Percentiles rank a stretch among this genome's conserved stretches.
phyloP scores from a whole-genome alignment of 441 rosid genomes.

The Eutrema salsugineum region DNA sequence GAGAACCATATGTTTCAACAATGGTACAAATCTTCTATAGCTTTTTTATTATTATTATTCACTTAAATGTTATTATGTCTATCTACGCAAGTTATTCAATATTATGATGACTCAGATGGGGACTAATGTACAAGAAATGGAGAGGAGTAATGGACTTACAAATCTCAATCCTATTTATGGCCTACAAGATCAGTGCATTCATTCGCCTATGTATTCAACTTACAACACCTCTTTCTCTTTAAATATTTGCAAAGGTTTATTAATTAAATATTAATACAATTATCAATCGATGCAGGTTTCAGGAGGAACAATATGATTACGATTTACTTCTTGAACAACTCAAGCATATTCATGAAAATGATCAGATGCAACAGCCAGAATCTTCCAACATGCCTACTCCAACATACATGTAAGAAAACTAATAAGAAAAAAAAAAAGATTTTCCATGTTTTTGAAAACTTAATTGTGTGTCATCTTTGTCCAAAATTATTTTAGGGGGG shows the following conservation, averaged over 20 bases:
- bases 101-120: conserved; percentile 9
- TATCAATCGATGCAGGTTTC: conserved; percentile 14
- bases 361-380: conserved; percentile 10
- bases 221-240: background rate
- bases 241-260: background rate
- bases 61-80: background rate
- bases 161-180: conserved; percentile 1
- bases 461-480: background rate
- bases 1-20: background rate
- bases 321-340: background rate
- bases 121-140: conserved; percentile 13
- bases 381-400: background rate
- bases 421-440: no score
- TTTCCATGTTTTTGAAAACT: background rate
- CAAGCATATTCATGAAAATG: background rate
- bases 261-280: background rate
- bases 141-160: background rate
- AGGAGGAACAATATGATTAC: background rate
- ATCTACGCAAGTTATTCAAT: background rate
- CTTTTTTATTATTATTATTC: background rate
- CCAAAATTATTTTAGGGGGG: background rate
- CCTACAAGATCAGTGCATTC: background rate
- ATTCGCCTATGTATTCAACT: background rate
- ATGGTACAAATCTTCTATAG: conserved; percentile 8
- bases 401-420: conserved; percentile 12